Evolutionary conservation across 306 rosid species (phyloP).

Genomic region (Pachyrhizus erosus): DNA sequence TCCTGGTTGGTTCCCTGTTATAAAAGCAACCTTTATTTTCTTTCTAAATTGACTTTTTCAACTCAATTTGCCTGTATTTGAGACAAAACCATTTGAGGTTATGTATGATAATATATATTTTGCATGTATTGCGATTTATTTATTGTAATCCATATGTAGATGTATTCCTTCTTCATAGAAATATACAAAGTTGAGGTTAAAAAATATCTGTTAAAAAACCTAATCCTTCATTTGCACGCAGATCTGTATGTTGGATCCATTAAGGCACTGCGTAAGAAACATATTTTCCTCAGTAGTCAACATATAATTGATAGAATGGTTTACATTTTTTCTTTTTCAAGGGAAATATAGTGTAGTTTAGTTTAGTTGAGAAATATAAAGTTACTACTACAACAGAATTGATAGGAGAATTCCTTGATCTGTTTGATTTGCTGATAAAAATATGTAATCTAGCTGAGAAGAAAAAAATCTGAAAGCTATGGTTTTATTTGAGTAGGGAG

Average conservation of each 20-base stretch:
- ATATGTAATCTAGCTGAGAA: not conserved
- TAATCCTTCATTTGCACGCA: not conserved
- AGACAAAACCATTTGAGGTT: constrained; percentile 32
- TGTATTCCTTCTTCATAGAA: not conserved
- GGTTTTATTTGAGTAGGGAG: not conserved
- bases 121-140: not conserved
- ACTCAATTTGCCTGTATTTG: constrained; percentile 23
- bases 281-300: not conserved
- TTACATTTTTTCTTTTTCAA: not conserved
- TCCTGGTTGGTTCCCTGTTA: not conserved
- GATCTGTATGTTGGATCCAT: not conserved
- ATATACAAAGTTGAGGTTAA: not conserved
- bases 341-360: not conserved
- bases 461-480: not conserved
- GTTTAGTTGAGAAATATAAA: too few species aligned
- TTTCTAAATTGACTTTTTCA: constrained; percentile 12
- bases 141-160: not conserved
- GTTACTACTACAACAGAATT: too few species aligned
- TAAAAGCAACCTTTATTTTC: not conserved
- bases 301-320: too few species aligned
- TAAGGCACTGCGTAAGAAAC: not conserved
- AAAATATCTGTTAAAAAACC: not conserved
- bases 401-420: not conserved
- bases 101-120: not conserved
- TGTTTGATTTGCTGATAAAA: not conserved